Evolutionary conservation across 768 basidiomycete species (phyloP).

Genomic region (Mycena polygramma): DNA sequence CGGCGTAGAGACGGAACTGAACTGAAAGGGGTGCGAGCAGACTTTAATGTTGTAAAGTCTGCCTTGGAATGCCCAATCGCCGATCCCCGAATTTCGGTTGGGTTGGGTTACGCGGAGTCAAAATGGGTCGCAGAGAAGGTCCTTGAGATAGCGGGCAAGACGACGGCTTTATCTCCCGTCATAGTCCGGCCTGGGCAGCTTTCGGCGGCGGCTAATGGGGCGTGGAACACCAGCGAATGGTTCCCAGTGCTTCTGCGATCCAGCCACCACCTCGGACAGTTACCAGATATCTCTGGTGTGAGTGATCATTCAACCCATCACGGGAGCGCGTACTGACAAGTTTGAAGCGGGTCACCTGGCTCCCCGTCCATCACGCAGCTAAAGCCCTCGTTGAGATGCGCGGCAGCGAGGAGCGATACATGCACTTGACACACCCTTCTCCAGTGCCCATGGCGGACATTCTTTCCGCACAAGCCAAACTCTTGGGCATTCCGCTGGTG

Average conservation of each 20-base stretch:
- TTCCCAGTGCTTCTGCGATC: slow-evolving; percentile 11
- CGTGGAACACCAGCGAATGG: slow-evolving; percentile 18
- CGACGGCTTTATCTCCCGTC: slow-evolving; percentile 45
- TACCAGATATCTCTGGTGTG: slow-evolving; percentile 7
- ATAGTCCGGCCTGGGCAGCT: slow-evolving; percentile 60
- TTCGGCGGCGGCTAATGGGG: slow-evolving; percentile 43
- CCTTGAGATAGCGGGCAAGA: slow-evolving; percentile 43
- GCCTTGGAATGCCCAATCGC: slow-evolving; percentile 44
- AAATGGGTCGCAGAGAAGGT: slow-evolving; percentile 58
- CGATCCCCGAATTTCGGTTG: slow-evolving; percentile 45
- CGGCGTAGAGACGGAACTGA: neutral
- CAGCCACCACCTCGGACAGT: neutral
- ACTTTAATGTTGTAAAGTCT: neutral
- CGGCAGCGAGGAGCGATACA: neutral
- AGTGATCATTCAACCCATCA: too few species aligned
- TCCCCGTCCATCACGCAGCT: slow-evolving; percentile 10
- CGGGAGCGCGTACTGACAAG: too few species aligned
- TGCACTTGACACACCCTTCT: slow-evolving; percentile 13
- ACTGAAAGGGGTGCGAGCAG: neutral
- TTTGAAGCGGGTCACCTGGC: slow-evolving; percentile 10
- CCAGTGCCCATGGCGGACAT: neutral
- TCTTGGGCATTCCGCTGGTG: slow-evolving; percentile 3
- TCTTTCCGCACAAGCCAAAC: neutral
- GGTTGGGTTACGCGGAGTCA: slow-evolving; percentile 54
- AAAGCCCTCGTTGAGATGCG: slow-evolving; percentile 11